phyloP scores from a whole-genome alignment of 2,329 filamentous ascomycete genomes.

The Penicillium sp. region DNA sequence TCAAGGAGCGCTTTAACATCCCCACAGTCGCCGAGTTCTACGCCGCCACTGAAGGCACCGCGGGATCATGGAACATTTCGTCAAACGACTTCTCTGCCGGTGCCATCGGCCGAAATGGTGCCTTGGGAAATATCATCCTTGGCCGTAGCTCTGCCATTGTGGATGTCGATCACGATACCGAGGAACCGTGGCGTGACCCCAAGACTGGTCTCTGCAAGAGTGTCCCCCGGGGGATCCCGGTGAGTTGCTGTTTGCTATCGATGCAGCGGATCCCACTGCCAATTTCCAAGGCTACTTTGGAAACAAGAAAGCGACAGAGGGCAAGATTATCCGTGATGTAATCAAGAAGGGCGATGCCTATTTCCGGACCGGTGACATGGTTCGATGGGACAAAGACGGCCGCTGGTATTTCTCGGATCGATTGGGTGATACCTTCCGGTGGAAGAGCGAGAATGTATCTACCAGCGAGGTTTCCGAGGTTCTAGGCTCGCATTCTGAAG shows the following conservation, averaged over 20 bases:
- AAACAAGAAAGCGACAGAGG: slow-evolving; percentile 66
- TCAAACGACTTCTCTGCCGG: slow-evolving; percentile 72
- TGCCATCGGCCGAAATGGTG: slow-evolving; percentile 72
- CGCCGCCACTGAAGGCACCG: slow-evolving; percentile 69
- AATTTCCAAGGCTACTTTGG: slow-evolving; percentile 81
- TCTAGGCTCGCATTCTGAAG: slow-evolving; percentile 62
- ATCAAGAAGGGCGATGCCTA: slow-evolving; percentile 74
- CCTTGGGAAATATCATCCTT: slow-evolving; percentile 57
- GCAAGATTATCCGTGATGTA: slow-evolving; percentile 73
- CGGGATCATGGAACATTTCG: slow-evolving; percentile 69
- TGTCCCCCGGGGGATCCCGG: slow-evolving; percentile 63
- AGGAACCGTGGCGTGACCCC: slow-evolving; percentile 65
- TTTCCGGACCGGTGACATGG: slow-evolving; percentile 80
- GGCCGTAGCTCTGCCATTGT: slow-evolving; percentile 58
- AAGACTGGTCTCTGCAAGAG: slow-evolving; percentile 66
- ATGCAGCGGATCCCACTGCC: slow-evolving; percentile 59
- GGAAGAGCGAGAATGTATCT: slow-evolving; percentile 77
- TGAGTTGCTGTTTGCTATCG: slow-evolving; percentile 71
- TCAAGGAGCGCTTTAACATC: slow-evolving; percentile 78
- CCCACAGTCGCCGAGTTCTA: slow-evolving; percentile 77
- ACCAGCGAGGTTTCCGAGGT: slow-evolving; percentile 78
- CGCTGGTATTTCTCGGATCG: slow-evolving; percentile 74
- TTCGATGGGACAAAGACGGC: slow-evolving; percentile 69
- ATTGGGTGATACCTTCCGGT: slow-evolving; percentile 55
- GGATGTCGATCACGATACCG: slow-evolving; percentile 68